phyloP scores from a whole-genome alignment of 768 basidiomycete genomes.

The Termitomyces sp. region DNA sequence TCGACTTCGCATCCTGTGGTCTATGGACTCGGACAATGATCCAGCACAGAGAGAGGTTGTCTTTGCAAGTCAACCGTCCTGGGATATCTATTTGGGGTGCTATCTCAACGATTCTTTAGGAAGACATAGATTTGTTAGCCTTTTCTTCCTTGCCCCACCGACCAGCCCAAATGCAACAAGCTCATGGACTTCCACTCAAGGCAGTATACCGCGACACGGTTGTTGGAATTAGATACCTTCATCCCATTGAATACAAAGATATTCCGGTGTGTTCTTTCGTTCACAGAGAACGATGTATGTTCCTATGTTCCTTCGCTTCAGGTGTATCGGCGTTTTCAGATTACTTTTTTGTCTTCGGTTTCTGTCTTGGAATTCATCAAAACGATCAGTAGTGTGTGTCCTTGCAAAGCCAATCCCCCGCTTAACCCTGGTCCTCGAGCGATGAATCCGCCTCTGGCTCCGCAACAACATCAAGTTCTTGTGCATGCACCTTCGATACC shows the following conservation, averaged over 20 bases:
- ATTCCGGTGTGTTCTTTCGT: conserved; percentile 12
- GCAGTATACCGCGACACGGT: conserved; percentile 73
- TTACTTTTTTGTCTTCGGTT: conserved; percentile 53
- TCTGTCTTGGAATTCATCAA: conserved; percentile 58
- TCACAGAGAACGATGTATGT: conserved; percentile 4
- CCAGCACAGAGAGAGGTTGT: conserved; percentile 52
- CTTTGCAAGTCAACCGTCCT: conserved; percentile 49
- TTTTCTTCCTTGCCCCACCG: conserved; percentile 49
- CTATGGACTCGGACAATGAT: conserved; percentile 34
- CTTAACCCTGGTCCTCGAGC: conserved; percentile 8
- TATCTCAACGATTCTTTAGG: conserved; percentile 38
- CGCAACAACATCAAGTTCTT: conserved; percentile 5
- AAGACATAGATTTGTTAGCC: conserved; percentile 71
- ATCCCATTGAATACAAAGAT: conserved; percentile 34
- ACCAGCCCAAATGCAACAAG: conserved; percentile 20
- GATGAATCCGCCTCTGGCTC: conserved; percentile 9
- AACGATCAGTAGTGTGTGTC: conserved; percentile 64
- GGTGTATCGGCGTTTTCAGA: conserved; percentile 75
- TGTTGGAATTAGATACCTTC: conserved; percentile 73
- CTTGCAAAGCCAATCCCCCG: conserved; percentile 61
- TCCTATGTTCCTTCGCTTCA: conserved; percentile 23
- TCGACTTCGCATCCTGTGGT: conserved; percentile 64
- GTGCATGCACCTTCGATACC: not conserved
- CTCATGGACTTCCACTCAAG: conserved; percentile 69
- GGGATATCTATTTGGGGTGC: conserved; percentile 1